Evolutionary conservation across 192 early-diverging fungal genomes (phyloP), one percentile per base, ranked within the genome.

Genomic region (Coemansia sp.): DNA sequence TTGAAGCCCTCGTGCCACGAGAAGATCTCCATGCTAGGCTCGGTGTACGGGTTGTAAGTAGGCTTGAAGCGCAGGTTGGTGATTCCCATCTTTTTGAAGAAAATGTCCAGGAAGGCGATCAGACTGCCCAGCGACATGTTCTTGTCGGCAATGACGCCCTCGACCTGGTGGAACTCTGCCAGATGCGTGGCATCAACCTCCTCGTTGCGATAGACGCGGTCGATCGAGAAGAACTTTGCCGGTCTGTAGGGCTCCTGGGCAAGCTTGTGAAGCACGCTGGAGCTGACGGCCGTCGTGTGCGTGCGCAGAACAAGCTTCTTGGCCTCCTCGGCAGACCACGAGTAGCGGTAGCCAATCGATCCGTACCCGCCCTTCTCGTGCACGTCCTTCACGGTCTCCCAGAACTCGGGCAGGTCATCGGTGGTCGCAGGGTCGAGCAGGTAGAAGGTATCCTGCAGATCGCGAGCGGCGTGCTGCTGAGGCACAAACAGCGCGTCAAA

Each of bases 401-500:
- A 83, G 78, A 94, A 92, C n/a, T 90, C 95, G 16, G 93, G 93
- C 70, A 95, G 89, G 65, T 85, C 82, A 67, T 83, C 83, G 20
- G 85, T 82, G 19, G 71, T 81, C 58, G 82, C 51, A 3, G 90
- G 83, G 3, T 86, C 83, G 46, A 79, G 82, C 64, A 93, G 65
- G 72, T 87, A 91, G 81, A 93, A 93, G 16, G 91, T 91, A 47
- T 93, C 91, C 68, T 93, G 91, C 45, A 89, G 83, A 70, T 92
- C 89, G 65, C 91, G 85, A 10, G 90, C 95, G 55, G 95, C 88
- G 65, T 99, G 97, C 82, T 97, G 93, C 85, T 99, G 95, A 27
- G 97, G 96, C 71, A 98, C 95, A 86, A 96, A 99, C 60, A 99
- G 88, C 25, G 95, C 91, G 76, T 99, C 97, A 78, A 99, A 99